Evolutionary conservation across 441 rosid genomes (phyloP).

Genomic region (Euphorbia schlechtendalii): DNA sequence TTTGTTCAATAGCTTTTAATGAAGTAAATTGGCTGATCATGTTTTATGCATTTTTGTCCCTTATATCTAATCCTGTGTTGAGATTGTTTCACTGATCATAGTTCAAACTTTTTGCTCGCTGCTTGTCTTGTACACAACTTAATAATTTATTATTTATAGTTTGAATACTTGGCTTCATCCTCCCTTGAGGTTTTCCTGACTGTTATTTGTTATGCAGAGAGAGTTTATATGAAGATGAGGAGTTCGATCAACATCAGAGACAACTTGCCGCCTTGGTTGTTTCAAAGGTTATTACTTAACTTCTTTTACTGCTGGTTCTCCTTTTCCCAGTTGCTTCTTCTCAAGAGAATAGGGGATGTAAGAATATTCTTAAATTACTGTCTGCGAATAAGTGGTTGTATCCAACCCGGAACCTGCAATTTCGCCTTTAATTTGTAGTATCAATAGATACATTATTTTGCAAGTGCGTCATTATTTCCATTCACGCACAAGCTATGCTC

Average conservation of each 20-base stretch:
- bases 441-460: not conserved
- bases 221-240: constrained; percentile 95
- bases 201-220: constrained; percentile 42
- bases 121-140: not conserved
- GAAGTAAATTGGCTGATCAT: not conserved
- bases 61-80: not conserved
- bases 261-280: constrained; percentile 90
- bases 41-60: not conserved
- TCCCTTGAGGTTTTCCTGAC: not conserved
- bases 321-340: not conserved
- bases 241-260: constrained; percentile 84
- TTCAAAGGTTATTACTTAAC: constrained; percentile 52
- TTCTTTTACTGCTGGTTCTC: not conserved
- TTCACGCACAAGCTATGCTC: not conserved
- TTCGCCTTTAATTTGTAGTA: not conserved
- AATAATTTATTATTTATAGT: not conserved
- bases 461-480: not conserved
- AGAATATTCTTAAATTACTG: not conserved
- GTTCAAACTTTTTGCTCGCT: too few relatives aligned
- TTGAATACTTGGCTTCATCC: not conserved
- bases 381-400: not conserved
- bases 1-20: not conserved
- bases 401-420: not conserved
- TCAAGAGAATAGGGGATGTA: not conserved
- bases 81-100: too few relatives aligned